Base-by-base conservation (phyloP, 331 rosid species). In the Cydonia oblonga region DNA sequence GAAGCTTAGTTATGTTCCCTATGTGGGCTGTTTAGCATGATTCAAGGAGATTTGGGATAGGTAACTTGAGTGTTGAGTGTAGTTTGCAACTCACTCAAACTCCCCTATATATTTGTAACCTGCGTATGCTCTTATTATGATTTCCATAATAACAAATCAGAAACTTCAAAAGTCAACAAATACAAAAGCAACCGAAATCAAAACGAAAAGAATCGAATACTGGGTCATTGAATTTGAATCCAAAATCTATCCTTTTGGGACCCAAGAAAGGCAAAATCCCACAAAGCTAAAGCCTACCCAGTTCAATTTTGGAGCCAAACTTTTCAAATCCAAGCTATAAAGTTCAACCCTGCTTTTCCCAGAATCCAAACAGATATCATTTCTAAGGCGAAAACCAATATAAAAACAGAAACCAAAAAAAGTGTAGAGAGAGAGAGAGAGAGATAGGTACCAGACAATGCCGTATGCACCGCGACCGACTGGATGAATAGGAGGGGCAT, bases 381-480 rank as follows among this genome's bases (percentile, higher is more conserved):
- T 25, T 59, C 33, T 6, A 6, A 13, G 28, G 29, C 62, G 12
- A 57, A 57, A 57, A 13, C 42, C 14, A 56, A 7, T 1, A 9
- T 49, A 9, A 20, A n/a, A 56, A 22, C 5, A 11, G 7, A 57
- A 23, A 5, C 14, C 62, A 23, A 26, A 40, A 75, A 76, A 76
- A 52, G 32, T 15, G 24, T 3, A 35, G 4, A 49, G 7, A 15
- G 5, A 59, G 9, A 64, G 18, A 28, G 63, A n/a, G 65, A 28
- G 24, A 53, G 15, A 30, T 5, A 73, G 58, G 42, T 70, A 93
- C 98, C 98, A 93, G 72, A 93, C 97, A 87, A 91, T 83, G 83
- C 96, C 98, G 81, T 91, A 91, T 6, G 98, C 95, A 56, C 98
- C 98, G 58, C 98, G 95, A 25, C 98, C 97, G 42, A 93, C 96